A percentile compares a stretch with the other conserved stretches of the same genome.
phyloP scores from a whole-genome alignment of 148 eudicot species.

The Persicaria tinctoria region DNA sequence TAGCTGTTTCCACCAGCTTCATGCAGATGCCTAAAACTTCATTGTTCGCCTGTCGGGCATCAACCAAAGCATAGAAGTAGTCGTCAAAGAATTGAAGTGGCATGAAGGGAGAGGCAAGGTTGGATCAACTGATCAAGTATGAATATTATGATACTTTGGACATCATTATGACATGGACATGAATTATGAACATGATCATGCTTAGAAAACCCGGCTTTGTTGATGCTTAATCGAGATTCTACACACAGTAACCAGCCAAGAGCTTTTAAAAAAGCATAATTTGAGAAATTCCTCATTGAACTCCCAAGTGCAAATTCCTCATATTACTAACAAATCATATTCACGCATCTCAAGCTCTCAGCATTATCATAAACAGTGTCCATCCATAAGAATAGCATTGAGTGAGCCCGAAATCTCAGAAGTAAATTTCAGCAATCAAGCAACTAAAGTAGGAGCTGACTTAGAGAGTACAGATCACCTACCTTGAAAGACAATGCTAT shows the following conservation, averaged over 20 bases:
- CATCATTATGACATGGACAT: background rate
- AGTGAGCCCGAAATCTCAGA: background rate
- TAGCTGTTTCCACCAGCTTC: slow-evolving; percentile 42
- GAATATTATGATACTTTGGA: background rate
- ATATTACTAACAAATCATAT: background rate
- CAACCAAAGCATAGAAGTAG: background rate
- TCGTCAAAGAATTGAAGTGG: background rate
- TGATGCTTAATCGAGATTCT: background rate
- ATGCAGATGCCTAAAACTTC: slow-evolving; percentile 29
- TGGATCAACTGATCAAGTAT: background rate
- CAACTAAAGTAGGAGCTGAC: slow-evolving; percentile 5
- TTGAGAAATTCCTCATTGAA: background rate
- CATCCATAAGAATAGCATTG: background rate
- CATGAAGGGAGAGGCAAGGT: background rate
- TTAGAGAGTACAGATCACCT: slow-evolving; percentile 16
- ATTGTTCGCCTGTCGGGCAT: slow-evolving; percentile 21
- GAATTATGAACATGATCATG: background rate
- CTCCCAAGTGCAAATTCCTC: background rate
- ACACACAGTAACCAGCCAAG: background rate
- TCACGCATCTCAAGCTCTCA: background rate
- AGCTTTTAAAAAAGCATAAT: background rate
- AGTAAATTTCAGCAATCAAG: background rate
- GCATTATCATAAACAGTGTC: too few species aligned
- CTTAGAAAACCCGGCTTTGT: background rate
- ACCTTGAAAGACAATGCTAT: slow-evolving; percentile 45